Evolutionary conservation across 805 yeast species (phyloP).

Genomic region (Hanseniaspora vineae): DNA sequence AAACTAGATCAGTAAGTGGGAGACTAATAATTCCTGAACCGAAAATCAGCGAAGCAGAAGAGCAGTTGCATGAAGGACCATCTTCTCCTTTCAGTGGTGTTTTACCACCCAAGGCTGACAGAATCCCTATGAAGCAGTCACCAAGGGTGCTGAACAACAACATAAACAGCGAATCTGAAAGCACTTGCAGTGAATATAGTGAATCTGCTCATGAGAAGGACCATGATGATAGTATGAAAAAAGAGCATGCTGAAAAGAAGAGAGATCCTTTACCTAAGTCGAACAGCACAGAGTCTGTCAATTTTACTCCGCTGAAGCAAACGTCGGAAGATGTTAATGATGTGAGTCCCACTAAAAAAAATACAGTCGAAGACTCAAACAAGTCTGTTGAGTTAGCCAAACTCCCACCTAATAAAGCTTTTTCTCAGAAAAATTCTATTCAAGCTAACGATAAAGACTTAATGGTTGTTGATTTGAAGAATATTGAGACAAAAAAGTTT

Average conservation of each 20-base stretch:
- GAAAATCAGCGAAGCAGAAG: constrained; percentile 28
- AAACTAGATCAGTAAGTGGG: constrained; percentile 30
- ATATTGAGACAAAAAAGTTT: background rate
- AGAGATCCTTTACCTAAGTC: background rate
- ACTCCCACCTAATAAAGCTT: background rate
- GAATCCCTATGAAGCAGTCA: constrained; percentile 24
- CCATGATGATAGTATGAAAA: constrained; percentile 3
- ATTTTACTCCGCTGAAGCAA: background rate
- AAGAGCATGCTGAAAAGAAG: constrained; percentile 5
- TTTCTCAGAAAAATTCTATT: background rate
- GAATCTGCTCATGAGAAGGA: constrained; percentile 11
- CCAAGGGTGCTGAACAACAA: constrained; percentile 7
- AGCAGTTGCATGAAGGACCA: constrained; percentile 26
- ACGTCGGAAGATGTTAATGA: background rate
- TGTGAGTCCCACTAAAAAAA: background rate
- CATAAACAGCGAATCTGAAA: no score
- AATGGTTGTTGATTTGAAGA: background rate
- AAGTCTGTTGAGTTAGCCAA: background rate
- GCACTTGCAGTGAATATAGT: background rate
- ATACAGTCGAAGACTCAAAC: background rate
- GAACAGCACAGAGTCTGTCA: background rate
- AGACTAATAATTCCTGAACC: constrained; percentile 33
- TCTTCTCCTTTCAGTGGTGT: constrained; percentile 17
- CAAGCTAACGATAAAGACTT: background rate
- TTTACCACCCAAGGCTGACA: constrained; percentile 20